phyloP scores from a whole-genome alignment of 2,329 filamentous ascomycete genomes.

The Cercospora zeina region DNA sequence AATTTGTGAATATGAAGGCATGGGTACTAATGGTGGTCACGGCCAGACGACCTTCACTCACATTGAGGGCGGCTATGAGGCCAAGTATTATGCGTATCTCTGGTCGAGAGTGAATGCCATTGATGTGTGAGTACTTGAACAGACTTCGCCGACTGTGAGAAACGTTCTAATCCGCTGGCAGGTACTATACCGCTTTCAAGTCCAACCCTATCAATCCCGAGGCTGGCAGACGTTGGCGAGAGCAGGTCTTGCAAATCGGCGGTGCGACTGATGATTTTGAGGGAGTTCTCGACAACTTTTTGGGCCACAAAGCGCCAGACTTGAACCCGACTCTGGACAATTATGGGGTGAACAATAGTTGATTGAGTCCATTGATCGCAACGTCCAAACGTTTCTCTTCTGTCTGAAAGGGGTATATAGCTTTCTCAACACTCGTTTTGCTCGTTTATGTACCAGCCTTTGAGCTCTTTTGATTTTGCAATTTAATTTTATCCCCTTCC shows the following conservation, averaged over 20 bases:
- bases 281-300: constrained; percentile 67
- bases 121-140: constrained; percentile 62
- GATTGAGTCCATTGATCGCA: background rate
- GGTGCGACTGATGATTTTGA: constrained; percentile 77
- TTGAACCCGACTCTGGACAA: background rate
- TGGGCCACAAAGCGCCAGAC: constrained; percentile 64
- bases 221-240: constrained; percentile 71
- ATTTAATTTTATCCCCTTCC: background rate
- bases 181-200: constrained; percentile 69
- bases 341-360: background rate
- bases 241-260: constrained; percentile 69
- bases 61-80: background rate
- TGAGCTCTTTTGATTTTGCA: no score
- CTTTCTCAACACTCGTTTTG: background rate
- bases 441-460: background rate
- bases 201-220: constrained; percentile 71
- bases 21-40: background rate
- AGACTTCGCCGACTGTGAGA: background rate
- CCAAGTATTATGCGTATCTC: constrained; percentile 12
- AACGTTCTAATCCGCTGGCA: background rate
- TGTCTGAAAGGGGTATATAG: background rate
- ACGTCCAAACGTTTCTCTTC: background rate
- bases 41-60: constrained; percentile 11
- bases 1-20: background rate
- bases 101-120: constrained; percentile 71